phyloP scores from a whole-genome alignment of 345 rosid species.

The Aegle marmelos region DNA sequence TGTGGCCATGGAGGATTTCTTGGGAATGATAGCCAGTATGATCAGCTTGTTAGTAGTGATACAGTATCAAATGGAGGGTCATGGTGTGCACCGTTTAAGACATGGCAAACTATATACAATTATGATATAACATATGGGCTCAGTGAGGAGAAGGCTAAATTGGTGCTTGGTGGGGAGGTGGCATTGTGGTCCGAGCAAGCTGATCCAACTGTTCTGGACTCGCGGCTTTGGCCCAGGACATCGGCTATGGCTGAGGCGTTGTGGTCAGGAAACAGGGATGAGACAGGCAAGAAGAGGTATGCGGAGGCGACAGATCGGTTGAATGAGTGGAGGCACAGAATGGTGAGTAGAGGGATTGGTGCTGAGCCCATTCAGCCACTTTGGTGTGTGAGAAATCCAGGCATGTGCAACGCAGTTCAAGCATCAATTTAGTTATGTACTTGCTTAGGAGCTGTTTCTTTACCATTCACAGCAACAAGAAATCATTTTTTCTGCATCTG shows the following conservation, averaged over 20 bases:
- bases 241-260: conserved; percentile 79
- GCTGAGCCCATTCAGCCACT: conserved; percentile 94
- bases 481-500: too few relatives aligned
- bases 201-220: conserved; percentile 60
- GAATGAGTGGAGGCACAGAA: conserved; percentile 81
- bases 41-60: conserved; percentile 22
- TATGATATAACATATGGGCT: conserved; percentile 72
- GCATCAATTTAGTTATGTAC: not conserved
- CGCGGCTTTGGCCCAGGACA: conserved; percentile 76
- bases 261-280: conserved; percentile 83
- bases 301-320: conserved; percentile 71
- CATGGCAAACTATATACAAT: conserved; percentile 86
- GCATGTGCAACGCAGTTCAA: conserved; percentile 74
- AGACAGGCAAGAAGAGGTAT: conserved; percentile 57
- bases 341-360: conserved; percentile 70
- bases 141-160: conserved; percentile 56
- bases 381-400: conserved; percentile 76
- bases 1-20: conserved; percentile 75
- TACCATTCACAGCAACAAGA: too few relatives aligned
- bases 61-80: conserved; percentile 44
- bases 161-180: conserved; percentile 89
- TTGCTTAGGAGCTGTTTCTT: too few relatives aligned
- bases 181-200: conserved; percentile 97
- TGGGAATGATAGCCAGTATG: conserved; percentile 73
- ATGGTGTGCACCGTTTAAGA: conserved; percentile 87